Conservation (phyloP, 2,329 filamentous ascomycete genomes). For the Calonectria pseudoreteaudii region DNA sequence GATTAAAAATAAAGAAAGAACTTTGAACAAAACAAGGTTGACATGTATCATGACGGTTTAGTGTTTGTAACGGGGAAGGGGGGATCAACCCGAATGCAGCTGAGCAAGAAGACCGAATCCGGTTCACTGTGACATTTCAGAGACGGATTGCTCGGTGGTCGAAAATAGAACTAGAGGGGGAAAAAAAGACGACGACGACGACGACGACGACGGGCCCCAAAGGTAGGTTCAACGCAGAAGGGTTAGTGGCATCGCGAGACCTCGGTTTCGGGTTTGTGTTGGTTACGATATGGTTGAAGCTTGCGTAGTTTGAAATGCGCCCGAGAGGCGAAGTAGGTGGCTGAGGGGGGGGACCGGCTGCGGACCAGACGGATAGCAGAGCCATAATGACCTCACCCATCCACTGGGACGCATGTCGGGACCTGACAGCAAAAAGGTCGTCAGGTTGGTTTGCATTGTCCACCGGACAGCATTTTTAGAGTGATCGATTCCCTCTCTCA, state of each 20-base stretch:
- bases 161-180: background rate
- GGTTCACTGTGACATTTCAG: background rate
- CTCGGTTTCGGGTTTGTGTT: background rate
- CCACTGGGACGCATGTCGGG: background rate
- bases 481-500: background rate
- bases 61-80: background rate
- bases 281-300: background rate
- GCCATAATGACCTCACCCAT: slow-evolving; percentile 17
- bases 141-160: background rate
- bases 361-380: background rate
- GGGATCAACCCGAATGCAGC: background rate
- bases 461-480: background rate
- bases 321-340: background rate
- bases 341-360: background rate
- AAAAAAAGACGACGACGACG: background rate
- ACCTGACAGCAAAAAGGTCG: background rate
- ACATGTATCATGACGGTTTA: background rate
- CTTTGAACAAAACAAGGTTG: background rate
- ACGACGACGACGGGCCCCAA: background rate
- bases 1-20: background rate
- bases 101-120: background rate
- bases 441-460: background rate
- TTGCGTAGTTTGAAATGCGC: background rate
- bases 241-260: background rate
- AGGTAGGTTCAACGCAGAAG: background rate